These are phyloP conservation scores for Bothriochloa decipiens DNA, from an alignment of 176 grass and related monocot species.

Conservation along the genomic window DNA sequence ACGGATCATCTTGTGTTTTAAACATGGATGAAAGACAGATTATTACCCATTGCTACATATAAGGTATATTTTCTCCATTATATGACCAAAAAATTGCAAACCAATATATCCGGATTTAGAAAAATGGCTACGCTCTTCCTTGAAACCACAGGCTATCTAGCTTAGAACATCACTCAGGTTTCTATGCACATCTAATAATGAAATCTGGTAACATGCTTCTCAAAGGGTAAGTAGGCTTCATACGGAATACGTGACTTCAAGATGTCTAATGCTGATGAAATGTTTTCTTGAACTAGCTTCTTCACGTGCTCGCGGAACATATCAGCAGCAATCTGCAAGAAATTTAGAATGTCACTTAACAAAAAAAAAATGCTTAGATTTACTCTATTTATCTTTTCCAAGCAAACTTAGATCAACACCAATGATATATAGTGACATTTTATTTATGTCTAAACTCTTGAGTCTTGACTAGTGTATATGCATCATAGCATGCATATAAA, in stretches of 20 bases:
- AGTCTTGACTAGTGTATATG: not conserved
- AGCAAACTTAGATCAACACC: constrained; percentile 18
- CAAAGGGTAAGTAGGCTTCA: constrained; percentile 38
- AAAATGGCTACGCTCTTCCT: not conserved
- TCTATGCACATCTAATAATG: constrained; percentile 11
- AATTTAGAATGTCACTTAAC: constrained; percentile 29
- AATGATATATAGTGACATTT: constrained; percentile 21
- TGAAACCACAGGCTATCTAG: constrained; percentile 24
- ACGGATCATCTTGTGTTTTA: constrained; percentile 19
- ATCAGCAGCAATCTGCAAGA: constrained; percentile 78
- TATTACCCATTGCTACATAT: constrained; percentile 5
- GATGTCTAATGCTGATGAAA: constrained; percentile 64
- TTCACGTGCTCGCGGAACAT: constrained; percentile 86
- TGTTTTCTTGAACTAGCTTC: constrained; percentile 88
- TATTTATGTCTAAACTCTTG: constrained; percentile 6
- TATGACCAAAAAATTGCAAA: constrained; percentile 9
- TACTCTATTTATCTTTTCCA: not conserved
- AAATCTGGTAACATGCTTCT: not conserved
- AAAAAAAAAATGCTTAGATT: constrained; percentile 21
- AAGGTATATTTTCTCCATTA: constrained; percentile 23
- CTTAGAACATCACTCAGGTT: constrained; percentile 20
- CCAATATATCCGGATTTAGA: not conserved
- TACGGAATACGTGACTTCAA: constrained; percentile 84
- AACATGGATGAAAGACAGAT: not conserved
- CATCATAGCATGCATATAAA: constrained; percentile 36